A percentile compares a stretch with the other conserved stretches of the same genome.
Conservation (phyloP, 305 asterid species). For the Solanum hybrid region DNA sequence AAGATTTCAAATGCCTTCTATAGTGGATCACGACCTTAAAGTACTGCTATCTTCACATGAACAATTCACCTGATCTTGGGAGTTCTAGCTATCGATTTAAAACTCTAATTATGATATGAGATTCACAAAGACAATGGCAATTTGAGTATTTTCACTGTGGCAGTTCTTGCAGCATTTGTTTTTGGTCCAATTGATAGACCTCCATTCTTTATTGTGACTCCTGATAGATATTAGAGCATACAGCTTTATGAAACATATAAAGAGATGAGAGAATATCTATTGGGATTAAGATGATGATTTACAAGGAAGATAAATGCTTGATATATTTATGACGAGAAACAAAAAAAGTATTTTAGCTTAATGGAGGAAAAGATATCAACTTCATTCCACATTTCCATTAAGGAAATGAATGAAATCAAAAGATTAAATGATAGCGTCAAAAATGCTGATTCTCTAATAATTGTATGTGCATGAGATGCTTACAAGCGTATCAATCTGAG, state of each 20-base stretch:
- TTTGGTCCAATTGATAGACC: not conserved
- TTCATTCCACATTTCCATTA: not conserved
- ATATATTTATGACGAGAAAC: not conserved
- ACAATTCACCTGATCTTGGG: not conserved
- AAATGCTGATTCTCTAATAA: not conserved
- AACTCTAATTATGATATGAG: not conserved
- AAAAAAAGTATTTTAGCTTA: not conserved
- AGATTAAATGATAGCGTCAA: not conserved
- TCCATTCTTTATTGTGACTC: not conserved
- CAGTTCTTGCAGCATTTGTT: not conserved
- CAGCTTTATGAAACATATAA: not conserved
- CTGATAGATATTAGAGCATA: not conserved
- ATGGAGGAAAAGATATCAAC: not conserved
- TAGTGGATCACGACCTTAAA: not conserved
- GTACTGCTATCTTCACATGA: not conserved
- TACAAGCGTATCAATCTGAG: constrained; percentile 88
- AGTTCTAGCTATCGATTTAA: not conserved
- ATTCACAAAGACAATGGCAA: not conserved
- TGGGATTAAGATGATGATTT: not conserved
- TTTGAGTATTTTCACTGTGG: not conserved
- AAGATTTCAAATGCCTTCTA: not conserved
- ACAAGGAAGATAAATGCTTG: not conserved
- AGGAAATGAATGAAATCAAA: not conserved
- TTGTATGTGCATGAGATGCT: constrained; percentile 20
- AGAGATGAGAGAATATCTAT: not conserved